Conservation (phyloP, 768 basidiomycete species). For the Lepiota brunneoincarnata region DNA sequence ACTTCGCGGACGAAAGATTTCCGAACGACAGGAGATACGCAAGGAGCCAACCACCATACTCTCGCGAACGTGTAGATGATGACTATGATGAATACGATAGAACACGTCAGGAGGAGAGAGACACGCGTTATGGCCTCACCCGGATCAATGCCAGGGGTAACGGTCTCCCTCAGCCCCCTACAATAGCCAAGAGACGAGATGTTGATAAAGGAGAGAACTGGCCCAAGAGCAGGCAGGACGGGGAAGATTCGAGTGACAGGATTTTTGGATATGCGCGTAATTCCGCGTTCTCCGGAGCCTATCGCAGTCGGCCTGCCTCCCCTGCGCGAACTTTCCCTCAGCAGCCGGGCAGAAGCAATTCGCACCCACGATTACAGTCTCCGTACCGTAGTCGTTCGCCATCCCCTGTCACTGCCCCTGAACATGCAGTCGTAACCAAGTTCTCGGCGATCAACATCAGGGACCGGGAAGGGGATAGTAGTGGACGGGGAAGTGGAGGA, state of each 20-base stretch:
- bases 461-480: background rate
- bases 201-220: background rate
- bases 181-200: conserved; percentile 16
- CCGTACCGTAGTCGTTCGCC: conserved; percentile 3
- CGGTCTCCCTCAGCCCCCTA: conserved; percentile 24
- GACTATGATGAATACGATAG: conserved; percentile 25
- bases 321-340: background rate
- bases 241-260: background rate
- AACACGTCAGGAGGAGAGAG: conserved; percentile 11
- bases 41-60: background rate
- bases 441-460: conserved; percentile 2
- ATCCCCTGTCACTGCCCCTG: background rate
- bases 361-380: background rate
- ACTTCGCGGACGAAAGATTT: conserved; percentile 15
- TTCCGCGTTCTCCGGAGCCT: background rate
- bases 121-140: background rate
- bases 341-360: background rate
- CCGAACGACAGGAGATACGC: conserved; percentile 14
- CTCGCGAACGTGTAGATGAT: conserved; percentile 8
- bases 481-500: background rate
- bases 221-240: background rate
- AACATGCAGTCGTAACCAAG: conserved; percentile 1
- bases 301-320: conserved; percentile 8
- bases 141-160: conserved; percentile 4
- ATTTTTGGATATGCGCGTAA: conserved; percentile 5